Base-by-base conservation (phyloP, 2,329 filamentous ascomycete genomes). In the Beauveria asiatica region DNA sequence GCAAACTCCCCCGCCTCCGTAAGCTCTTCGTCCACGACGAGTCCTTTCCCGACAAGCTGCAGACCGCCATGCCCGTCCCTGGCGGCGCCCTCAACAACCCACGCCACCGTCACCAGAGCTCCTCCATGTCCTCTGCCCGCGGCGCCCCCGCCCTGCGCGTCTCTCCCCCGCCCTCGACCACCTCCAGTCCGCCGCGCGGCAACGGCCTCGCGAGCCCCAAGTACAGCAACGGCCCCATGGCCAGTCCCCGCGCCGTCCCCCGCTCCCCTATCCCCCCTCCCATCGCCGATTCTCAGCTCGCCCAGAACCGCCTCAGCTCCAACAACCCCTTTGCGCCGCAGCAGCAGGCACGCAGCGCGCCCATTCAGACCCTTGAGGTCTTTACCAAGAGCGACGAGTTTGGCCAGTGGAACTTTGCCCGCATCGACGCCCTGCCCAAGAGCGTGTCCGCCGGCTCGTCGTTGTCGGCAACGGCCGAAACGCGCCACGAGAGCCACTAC, bases 21-120 rank as follows among this genome's bases (percentile, higher is more conserved):
- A 83, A 86, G 23, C 82, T 97, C 8, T 97, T 95, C 70, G 93
- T 97, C 19, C 88, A 90, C 55, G 92, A 97, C 67, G 83, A 88
- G 27, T 80, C 83, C 54, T 96, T 97, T 70, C 86, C 92, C 2
- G 90, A 96, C 65, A 81, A 87, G 11, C 83, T 97, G 6, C 80
- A 92, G 48, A 79, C 78, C 16, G 79, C 93, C 7, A 87, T 89
- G 2, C 75, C 86, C 1, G 88, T 88, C 1, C 88, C 90, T 1
- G 78, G 69, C 50, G 69, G 70, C 16, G 65, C 67, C 46, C 72
- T 73, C 51, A 66, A 67, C 44, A 67, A 67, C 1, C 68, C 73
- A 33, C 61, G 64, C 33, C 46, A 48, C 48, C 56, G 37, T 11
- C 49, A 53, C 3, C 67, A 70, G 44, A 74, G 71, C 59, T 71